Conservation (phyloP, 495 filamentous ascomycete genomes). For the Neurospora sp. region DNA sequence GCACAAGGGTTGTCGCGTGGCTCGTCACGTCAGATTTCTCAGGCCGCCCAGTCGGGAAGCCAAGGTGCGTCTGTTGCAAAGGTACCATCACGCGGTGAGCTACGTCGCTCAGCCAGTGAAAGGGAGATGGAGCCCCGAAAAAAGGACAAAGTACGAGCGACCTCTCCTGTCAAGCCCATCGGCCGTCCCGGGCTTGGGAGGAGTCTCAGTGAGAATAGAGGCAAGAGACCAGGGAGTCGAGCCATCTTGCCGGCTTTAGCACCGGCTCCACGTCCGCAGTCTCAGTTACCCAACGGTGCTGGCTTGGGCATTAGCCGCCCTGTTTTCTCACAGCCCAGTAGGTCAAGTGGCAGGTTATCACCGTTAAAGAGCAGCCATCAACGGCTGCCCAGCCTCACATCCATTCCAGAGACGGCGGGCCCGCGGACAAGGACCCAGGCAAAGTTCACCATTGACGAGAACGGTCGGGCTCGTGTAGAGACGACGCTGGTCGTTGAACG, state of each 20-base stretch:
- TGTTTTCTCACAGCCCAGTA: conserved; percentile 22
- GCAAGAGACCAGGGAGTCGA: conserved; percentile 25
- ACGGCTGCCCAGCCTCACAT: conserved; percentile 36
- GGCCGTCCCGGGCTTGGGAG: conserved; percentile 48
- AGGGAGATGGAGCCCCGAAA: conserved; percentile 26
- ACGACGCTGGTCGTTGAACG: conserved; percentile 48
- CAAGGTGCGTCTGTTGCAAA: conserved; percentile 15
- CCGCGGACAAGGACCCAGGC: conserved; percentile 45
- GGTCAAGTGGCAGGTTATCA: conserved; percentile 35
- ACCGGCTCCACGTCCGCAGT: conserved; percentile 16
- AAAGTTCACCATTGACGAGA: conserved; percentile 60
- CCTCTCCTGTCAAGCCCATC: conserved; percentile 41
- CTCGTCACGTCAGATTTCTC: conserved; percentile 15
- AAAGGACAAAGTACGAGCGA: conserved; percentile 37
- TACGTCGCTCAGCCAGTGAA: conserved; percentile 35
- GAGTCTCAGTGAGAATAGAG: conserved; percentile 47
- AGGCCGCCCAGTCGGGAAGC: conserved; percentile 1
- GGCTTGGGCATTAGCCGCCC: conserved; percentile 21
- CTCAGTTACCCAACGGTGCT: conserved; percentile 13
- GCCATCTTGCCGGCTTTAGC: conserved; percentile 27
- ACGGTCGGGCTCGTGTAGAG: conserved; percentile 62
- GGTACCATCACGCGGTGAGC: conserved; percentile 19
- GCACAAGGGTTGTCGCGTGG: conserved; percentile 21
- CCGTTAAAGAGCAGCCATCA: conserved; percentile 37
- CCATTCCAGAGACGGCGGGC: conserved; percentile 38